Conservation (phyloP, 192 early-diverging fungal species). For the Thoreauomyces humboldtii region DNA sequence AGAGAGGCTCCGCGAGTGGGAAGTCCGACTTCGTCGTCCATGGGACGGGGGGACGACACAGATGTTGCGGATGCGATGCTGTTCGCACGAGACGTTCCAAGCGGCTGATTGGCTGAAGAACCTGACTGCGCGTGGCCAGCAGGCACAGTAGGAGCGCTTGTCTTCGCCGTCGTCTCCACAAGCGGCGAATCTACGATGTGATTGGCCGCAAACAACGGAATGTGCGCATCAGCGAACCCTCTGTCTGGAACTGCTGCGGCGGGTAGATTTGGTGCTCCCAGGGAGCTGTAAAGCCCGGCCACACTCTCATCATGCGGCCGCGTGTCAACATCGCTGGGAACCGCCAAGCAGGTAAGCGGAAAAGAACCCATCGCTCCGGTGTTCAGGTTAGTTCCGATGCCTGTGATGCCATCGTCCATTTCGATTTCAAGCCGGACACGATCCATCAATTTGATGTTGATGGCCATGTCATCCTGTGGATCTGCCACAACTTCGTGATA, state of each 20-base stretch:
- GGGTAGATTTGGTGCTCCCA: no score
- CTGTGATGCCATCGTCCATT: slow-evolving; percentile 23
- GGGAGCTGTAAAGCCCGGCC: no score
- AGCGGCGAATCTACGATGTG: not conserved
- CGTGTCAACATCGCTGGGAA: slow-evolving; percentile 5
- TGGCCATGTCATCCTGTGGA: slow-evolving; percentile 23
- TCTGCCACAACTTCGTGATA: slow-evolving; percentile 17
- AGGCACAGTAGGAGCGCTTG: not conserved
- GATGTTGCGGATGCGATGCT: slow-evolving; percentile 3
- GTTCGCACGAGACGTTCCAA: not conserved
- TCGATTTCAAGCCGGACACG: slow-evolving; percentile 24
- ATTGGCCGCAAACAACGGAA: not conserved
- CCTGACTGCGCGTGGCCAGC: no score
- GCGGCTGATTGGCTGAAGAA: not conserved
- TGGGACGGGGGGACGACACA: not conserved
- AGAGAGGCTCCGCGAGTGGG: slow-evolving; percentile 13
- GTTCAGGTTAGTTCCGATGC: slow-evolving; percentile 25
- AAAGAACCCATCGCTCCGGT: slow-evolving; percentile 29
- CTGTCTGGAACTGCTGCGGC: not conserved
- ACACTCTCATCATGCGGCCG: not conserved
- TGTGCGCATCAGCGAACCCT: not conserved
- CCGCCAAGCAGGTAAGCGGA: slow-evolving; percentile 17
- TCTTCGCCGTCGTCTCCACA: not conserved
- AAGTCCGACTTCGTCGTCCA: not conserved
- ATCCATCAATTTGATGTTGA: slow-evolving; percentile 26